These are phyloP conservation scores for Aspergillus diversus DNA, from an alignment of 495 filamentous ascomycete species.

Conservation along the genomic window DNA sequence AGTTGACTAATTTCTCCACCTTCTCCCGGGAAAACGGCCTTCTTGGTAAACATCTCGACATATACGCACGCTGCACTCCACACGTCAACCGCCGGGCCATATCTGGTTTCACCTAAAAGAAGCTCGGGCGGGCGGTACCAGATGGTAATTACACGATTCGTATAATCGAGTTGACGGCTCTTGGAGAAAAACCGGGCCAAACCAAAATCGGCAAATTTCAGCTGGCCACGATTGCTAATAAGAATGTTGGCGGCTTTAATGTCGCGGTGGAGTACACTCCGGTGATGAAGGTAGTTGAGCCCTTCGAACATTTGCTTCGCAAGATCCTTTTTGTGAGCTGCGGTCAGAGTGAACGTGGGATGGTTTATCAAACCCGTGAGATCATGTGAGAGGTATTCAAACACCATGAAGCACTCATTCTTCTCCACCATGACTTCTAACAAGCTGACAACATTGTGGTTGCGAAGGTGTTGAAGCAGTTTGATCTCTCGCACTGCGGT, in stretches of 20 bases:
- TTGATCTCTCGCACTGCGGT: slow-evolving; percentile 98
- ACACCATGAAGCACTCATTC: slow-evolving; percentile 99
- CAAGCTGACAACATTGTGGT: slow-evolving; percentile 81
- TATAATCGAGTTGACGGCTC: slow-evolving; percentile 91
- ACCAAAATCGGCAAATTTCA: slow-evolving; percentile 97
- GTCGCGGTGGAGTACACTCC: slow-evolving; percentile 93
- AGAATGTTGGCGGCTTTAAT: slow-evolving; percentile 96
- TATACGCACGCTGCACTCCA: slow-evolving; percentile 98
- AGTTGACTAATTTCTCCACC: slow-evolving; percentile 93
- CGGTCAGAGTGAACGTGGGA: slow-evolving; percentile 84
- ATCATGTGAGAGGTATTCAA: slow-evolving; percentile 97
- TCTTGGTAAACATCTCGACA: slow-evolving; percentile 93
- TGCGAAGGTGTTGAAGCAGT: slow-evolving; percentile 89
- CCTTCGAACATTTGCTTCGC: slow-evolving; percentile 94
- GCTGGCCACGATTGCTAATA: slow-evolving; percentile 80
- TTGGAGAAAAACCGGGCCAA: slow-evolving; percentile 97
- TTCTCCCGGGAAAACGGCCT: slow-evolving; percentile 94
- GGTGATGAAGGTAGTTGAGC: slow-evolving; percentile 89
- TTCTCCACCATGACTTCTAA: slow-evolving; percentile 96
- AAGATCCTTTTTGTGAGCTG: slow-evolving; percentile 90
- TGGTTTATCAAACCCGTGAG: slow-evolving; percentile 88
- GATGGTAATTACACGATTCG: slow-evolving; percentile 94
- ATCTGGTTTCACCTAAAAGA: slow-evolving; percentile 89
- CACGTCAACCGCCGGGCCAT: slow-evolving; percentile 93
- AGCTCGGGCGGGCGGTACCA: slow-evolving; percentile 97